phyloP scores from a whole-genome alignment of 2,329 filamentous ascomycete species.

The Penicillium sumatraense region DNA sequence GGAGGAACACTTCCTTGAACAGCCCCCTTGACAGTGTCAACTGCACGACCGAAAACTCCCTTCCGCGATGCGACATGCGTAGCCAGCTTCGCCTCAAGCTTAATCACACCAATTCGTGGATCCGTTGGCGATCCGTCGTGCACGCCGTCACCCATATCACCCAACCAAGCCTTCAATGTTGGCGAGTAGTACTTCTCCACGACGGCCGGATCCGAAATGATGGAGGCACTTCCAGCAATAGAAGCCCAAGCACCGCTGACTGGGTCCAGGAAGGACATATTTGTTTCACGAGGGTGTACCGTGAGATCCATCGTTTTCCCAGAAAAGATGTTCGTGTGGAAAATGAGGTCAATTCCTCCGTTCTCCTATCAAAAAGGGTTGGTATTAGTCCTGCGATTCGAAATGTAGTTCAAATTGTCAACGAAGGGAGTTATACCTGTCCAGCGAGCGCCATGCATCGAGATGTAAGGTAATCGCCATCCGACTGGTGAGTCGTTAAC shows the following conservation, averaged over 20 bases:
- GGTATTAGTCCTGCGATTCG: background rate
- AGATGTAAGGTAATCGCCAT: slow-evolving; percentile 71
- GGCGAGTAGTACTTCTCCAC: slow-evolving; percentile 78
- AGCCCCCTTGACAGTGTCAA: slow-evolving; percentile 76
- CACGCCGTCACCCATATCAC: slow-evolving; percentile 79
- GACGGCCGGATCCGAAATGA: slow-evolving; percentile 70
- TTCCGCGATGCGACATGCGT: slow-evolving; percentile 71
- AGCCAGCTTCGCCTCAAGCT: slow-evolving; percentile 71
- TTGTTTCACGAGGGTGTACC: slow-evolving; percentile 71
- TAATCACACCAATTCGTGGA: slow-evolving; percentile 80
- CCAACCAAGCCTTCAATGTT: slow-evolving; percentile 79
- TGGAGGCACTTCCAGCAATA: slow-evolving; percentile 71
- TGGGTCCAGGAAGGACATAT: slow-evolving; percentile 77
- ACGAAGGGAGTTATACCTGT: too few relatives aligned
- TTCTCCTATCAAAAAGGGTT: slow-evolving; percentile 72
- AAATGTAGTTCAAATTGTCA: too few relatives aligned
- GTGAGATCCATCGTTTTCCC: slow-evolving; percentile 83
- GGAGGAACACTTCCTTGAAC: slow-evolving; percentile 72
- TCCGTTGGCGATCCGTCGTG: slow-evolving; percentile 84
- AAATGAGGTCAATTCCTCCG: slow-evolving; percentile 79
- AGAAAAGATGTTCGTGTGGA: slow-evolving; percentile 89
- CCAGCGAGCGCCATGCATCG: slow-evolving; percentile 84
- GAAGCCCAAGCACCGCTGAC: slow-evolving; percentile 83
- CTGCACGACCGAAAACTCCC: slow-evolving; percentile 65
- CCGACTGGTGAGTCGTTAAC: slow-evolving; percentile 75